These are phyloP conservation scores for Theobroma grandiflorum DNA, from an alignment of 441 rosid species.

Conservation along the genomic window DNA sequence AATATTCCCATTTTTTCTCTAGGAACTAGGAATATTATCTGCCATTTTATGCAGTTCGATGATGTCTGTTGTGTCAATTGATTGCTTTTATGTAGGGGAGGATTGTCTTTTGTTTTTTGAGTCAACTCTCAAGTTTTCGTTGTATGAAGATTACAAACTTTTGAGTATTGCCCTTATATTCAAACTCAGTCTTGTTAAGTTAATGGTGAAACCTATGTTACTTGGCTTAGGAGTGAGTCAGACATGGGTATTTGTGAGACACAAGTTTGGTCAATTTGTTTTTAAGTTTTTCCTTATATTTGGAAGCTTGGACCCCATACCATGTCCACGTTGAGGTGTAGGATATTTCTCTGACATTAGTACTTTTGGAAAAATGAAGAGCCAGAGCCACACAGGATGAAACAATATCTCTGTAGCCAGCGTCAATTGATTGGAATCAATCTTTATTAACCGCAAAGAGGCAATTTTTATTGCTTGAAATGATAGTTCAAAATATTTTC, in stretches of 20 bases:
- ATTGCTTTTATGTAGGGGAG: neutral
- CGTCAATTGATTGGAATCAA: neutral
- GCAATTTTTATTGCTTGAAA: conserved; percentile 1
- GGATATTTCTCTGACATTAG: neutral
- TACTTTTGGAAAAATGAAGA: neutral
- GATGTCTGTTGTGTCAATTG: conserved; percentile 3
- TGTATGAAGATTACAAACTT: neutral
- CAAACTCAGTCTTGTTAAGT: neutral
- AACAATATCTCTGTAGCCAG: neutral
- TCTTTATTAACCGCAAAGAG: neutral
- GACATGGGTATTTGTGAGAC: neutral
- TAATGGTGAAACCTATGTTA: neutral
- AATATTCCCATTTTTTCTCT: neutral
- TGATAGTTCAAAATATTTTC: neutral
- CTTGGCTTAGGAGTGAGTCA: neutral
- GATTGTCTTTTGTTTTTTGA: conserved; percentile 2
- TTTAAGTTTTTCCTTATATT: neutral
- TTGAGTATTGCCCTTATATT: neutral
- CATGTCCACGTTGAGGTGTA: neutral
- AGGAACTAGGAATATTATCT: neutral
- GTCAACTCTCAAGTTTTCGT: conserved; percentile 7
- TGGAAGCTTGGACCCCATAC: neutral
- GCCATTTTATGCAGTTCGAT: neutral
- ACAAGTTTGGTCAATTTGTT: neutral
- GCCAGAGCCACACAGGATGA: neutral